Evolutionary conservation across 2,329 filamentous ascomycete species (phyloP), one percentile per base, ranked within the genome.

Genomic region (Triangularia verruculosa): DNA sequence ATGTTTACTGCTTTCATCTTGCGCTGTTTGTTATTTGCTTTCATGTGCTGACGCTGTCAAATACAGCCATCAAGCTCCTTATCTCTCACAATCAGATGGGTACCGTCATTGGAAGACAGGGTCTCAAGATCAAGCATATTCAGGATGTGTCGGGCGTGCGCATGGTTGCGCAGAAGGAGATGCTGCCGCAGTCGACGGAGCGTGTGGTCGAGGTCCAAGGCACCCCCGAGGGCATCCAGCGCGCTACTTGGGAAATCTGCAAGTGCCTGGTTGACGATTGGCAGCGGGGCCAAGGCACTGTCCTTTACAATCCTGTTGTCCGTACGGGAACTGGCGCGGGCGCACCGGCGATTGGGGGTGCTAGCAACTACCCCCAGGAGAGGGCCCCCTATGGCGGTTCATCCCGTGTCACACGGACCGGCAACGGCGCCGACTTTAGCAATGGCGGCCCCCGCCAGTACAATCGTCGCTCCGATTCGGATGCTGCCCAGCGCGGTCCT

Each of bases 21-120:
- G 1, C n/a, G 53, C 2, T 28, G 39, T 27, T 17, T 61, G 8
- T 12, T 27, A 5, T 52, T n/a, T n/a, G 11, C 3, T 34, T 43
- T 52, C 39, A 57, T 61, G 62, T 59, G 70, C 75, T 77, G 69
- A 75, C 64, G 20, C 12, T 25, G 27, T 39, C 17, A 17, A 17
- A 47, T 47, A 60, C 70, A 99, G 95, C 95, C 66, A 91, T 99
- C 77, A 97, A 97, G 75, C 89, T 99, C 30, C 89, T 99, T 76
- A 98, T 99, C 78, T 99, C 95, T 32, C 94, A 99, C 82, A 98
- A 98, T 78, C 95, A 99, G 80, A 99, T 99, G 95, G 95, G 95
- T 67, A 99, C 95, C 73, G 97, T 99, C 80, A 99, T 99, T 75
- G 95, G 95, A 72, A 89, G 93, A 69, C 91, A 96, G 77, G 95